Percentiles rank a stretch among this genome's conserved stretches.
These are phyloP conservation scores for Draba incana DNA, from an alignment of 345 rosid species.

Conservation along the genomic window DNA sequence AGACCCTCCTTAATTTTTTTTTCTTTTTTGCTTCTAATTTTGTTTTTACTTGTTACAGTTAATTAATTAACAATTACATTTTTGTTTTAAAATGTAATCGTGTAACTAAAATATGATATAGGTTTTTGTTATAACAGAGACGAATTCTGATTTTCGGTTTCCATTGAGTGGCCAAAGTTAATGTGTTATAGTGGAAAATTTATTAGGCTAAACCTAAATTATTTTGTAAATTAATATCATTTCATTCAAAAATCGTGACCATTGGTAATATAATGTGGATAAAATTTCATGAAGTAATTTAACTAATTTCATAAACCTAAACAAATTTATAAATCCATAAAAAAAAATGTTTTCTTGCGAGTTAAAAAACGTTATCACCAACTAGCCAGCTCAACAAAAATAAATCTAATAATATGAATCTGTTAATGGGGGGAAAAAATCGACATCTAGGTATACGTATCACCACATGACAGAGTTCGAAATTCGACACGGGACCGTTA, in stretches of 20 bases:
- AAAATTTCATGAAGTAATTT: no score
- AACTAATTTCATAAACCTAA: no score
- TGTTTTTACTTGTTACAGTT: conserved; percentile 3
- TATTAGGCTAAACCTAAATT: no score
- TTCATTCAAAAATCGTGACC: no score
- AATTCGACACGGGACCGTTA: not conserved
- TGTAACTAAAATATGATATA: not conserved
- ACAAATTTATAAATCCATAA: no score
- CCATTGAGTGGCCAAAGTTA: not conserved
- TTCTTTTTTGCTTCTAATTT: not conserved
- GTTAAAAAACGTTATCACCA: no score
- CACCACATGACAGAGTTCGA: not conserved
- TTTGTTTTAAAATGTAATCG: not conserved
- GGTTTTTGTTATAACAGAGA: not conserved
- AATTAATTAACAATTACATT: not conserved
- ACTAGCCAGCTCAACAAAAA: no score
- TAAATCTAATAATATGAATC: no score
- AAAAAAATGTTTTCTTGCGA: not conserved
- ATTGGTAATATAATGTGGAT: no score
- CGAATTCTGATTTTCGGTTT: not conserved
- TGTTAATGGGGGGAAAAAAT: not conserved
- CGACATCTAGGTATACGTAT: not conserved
- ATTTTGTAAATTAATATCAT: no score
- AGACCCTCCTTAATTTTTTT: conserved; percentile 16
- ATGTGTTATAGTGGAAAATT: not conserved